These are phyloP conservation scores for Tubosaeta sp. DNA, from an alignment of 768 basidiomycete species.

Conservation along the genomic window DNA sequence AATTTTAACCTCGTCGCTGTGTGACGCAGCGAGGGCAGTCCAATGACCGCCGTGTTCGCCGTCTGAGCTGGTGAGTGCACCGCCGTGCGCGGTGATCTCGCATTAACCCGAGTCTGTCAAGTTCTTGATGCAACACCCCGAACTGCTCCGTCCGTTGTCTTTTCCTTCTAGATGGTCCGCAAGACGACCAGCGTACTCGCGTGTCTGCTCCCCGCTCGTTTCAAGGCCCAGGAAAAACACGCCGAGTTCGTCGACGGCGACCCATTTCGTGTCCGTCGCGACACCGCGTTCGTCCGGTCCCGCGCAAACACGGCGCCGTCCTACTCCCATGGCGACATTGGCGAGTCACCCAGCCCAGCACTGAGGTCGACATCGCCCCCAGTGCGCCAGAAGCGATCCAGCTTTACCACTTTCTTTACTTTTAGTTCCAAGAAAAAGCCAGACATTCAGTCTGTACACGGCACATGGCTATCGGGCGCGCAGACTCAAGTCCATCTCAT, in stretches of 20 bases:
- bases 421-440: slow-evolving; percentile 24
- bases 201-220: slow-evolving; percentile 37
- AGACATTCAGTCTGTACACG: slow-evolving; percentile 10
- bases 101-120: background rate
- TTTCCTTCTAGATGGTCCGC: slow-evolving; percentile 31
- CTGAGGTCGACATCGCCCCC: slow-evolving; percentile 18
- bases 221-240: slow-evolving; percentile 19
- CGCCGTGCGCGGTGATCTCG: background rate
- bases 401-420: slow-evolving; percentile 31
- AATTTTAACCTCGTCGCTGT: slow-evolving; percentile 12
- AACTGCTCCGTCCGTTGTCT: background rate
- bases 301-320: slow-evolving; percentile 28
- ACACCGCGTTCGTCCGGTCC: slow-evolving; percentile 18
- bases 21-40: slow-evolving; percentile 17
- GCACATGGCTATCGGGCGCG: slow-evolving; percentile 15
- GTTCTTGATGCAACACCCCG: slow-evolving; percentile 8
- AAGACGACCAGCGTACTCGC: slow-evolving; percentile 30
- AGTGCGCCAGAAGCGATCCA: slow-evolving; percentile 39
- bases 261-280: slow-evolving; percentile 15
- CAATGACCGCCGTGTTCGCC: slow-evolving; percentile 7
- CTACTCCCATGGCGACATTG: slow-evolving; percentile 52
- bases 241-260: slow-evolving; percentile 33
- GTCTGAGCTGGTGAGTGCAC: background rate
- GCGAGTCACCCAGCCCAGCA: slow-evolving; percentile 50
- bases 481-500: too few species aligned